Conservation (phyloP, 306 rosid genomes). For the Lupinus albus region DNA sequence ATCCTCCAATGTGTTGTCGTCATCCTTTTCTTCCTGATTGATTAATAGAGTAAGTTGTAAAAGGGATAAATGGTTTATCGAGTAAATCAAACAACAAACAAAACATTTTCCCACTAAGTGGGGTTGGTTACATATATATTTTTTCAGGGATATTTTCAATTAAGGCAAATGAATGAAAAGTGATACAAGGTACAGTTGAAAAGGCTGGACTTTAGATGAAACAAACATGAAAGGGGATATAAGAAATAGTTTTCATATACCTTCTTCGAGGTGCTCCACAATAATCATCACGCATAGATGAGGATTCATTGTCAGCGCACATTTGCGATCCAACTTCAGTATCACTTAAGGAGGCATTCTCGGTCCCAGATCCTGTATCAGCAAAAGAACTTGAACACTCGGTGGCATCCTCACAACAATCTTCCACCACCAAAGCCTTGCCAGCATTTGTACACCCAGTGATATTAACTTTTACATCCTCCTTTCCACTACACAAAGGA, state of each 20-base stretch:
- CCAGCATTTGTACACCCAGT: slow-evolving; percentile 36
- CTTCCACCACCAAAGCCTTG: slow-evolving; percentile 41
- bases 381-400: slow-evolving; percentile 81
- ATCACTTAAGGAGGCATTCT: slow-evolving; percentile 51
- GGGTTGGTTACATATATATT: neutral
- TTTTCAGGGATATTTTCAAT: too few relatives aligned
- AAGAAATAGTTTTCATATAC: slow-evolving; percentile 44
- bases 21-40: slow-evolving; percentile 62
- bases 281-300: slow-evolving; percentile 45
- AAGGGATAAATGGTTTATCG: slow-evolving; percentile 15
- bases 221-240: neutral
- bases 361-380: slow-evolving; percentile 56
- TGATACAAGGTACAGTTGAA: too few relatives aligned
- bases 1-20: slow-evolving; percentile 70
- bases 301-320: slow-evolving; percentile 32
- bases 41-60: slow-evolving; percentile 32
- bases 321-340: slow-evolving; percentile 62
- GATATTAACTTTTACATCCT: slow-evolving; percentile 59
- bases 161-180: too few relatives aligned
- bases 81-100: slow-evolving; percentile 5
- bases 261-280: slow-evolving; percentile 49
- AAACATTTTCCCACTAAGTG: neutral
- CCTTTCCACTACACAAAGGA: slow-evolving; percentile 30
- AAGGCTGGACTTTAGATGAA: too few relatives aligned
- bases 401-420: slow-evolving; percentile 46